Evolutionary conservation across 148 eudicot genomes (phyloP).

Genomic region (Vaccinium darrowii): DNA sequence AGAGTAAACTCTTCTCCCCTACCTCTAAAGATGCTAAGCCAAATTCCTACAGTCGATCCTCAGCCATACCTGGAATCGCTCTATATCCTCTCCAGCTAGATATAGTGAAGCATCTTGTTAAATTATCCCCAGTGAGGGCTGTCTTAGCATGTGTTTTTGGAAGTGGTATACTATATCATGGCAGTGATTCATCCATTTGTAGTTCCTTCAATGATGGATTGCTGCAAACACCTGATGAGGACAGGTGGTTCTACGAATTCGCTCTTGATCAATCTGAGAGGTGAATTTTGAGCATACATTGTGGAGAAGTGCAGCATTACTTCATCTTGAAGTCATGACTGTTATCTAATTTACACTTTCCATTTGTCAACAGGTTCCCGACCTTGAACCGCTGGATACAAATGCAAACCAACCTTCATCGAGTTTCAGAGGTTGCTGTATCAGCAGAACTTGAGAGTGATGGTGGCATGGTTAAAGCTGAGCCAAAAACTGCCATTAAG

Average conservation of each 20-base stretch:
- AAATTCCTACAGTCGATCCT: constrained; percentile 49
- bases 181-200: constrained; percentile 60
- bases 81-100: constrained; percentile 87
- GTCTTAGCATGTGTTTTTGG: constrained; percentile 97
- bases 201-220: constrained; percentile 66
- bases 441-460: constrained; percentile 47
- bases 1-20: constrained; percentile 48
- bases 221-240: constrained; percentile 68
- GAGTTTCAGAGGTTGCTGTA: constrained; percentile 81
- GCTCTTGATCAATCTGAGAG: constrained; percentile 99
- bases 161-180: constrained; percentile 71
- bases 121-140: constrained; percentile 91
- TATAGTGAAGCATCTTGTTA: constrained; percentile 87
- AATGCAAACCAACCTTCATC: constrained; percentile 96
- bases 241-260: constrained; percentile 85
- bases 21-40: constrained; percentile 66
- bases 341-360: constrained; percentile 11
- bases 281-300: constrained; percentile 29
- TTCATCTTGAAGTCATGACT: constrained; percentile 8
- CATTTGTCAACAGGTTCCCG: constrained; percentile 61
- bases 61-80: constrained; percentile 65
- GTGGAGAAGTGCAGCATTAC: not conserved
- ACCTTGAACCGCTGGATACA: constrained; percentile 99
- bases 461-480: constrained; percentile 36
- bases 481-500: constrained; percentile 50